A percentile compares a stretch with the other conserved stretches of the same genome.
Conservation (phyloP, 2,329 filamentous ascomycete genomes). For the Cladophialophora yegresii region DNA sequence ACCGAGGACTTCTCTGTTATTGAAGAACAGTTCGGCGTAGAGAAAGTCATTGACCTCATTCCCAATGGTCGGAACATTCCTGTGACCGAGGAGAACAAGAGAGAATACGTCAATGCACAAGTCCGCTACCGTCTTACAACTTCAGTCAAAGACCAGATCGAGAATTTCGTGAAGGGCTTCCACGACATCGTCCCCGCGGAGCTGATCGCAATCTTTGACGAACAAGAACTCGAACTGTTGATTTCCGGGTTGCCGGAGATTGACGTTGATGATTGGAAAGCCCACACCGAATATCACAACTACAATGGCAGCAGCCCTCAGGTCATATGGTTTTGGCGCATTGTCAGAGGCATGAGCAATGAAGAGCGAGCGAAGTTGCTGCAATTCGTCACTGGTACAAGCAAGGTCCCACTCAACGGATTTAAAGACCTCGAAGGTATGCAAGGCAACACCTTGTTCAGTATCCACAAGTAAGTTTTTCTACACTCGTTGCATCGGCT, state of each 20-base stretch:
- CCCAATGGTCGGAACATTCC: slow-evolving; percentile 86
- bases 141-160: slow-evolving; percentile 91
- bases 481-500: neutral
- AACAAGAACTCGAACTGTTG: slow-evolving; percentile 92
- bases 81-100: slow-evolving; percentile 97
- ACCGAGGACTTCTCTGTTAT: slow-evolving; percentile 95
- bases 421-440: slow-evolving; percentile 99
- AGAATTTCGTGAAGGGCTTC: slow-evolving; percentile 90
- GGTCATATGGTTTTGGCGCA: slow-evolving; percentile 99
- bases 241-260: slow-evolving; percentile 98
- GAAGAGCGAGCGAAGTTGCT: slow-evolving; percentile 96
- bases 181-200: slow-evolving; percentile 97
- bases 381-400: slow-evolving; percentile 97
- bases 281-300: slow-evolving; percentile 98
- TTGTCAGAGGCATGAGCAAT: slow-evolving; percentile 95
- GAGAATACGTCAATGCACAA: slow-evolving; percentile 91
- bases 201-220: slow-evolving; percentile 95
- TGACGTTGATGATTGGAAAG: slow-evolving; percentile 98
- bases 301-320: slow-evolving; percentile 92
- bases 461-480: slow-evolving; percentile 72
- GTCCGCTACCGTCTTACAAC: slow-evolving; percentile 91
- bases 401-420: slow-evolving; percentile 95
- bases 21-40: slow-evolving; percentile 90
- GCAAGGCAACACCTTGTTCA: slow-evolving; percentile 98
- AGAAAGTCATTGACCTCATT: slow-evolving; percentile 80